Conservation (phyloP, 768 basidiomycete species). For the Paxillus ammoniavirescens region DNA sequence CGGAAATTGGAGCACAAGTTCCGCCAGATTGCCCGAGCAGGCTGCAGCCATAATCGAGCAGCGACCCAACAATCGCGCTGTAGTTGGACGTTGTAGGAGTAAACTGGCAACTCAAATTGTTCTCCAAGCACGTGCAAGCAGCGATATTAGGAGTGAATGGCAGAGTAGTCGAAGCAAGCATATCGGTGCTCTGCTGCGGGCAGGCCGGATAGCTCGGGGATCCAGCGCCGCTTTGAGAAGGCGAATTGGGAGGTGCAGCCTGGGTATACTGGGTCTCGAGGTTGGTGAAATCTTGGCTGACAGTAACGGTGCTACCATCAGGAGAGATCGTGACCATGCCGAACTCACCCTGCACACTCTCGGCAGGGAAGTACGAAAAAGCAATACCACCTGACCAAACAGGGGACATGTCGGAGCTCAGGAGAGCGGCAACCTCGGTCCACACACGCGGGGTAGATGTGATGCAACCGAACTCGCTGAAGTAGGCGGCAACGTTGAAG, state of each 20-base stretch:
- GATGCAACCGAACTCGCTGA: conserved; percentile 86
- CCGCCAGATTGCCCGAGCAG: conserved; percentile 60
- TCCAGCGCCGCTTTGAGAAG: conserved; percentile 55
- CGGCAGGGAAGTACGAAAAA: conserved; percentile 86
- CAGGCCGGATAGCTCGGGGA: conserved; percentile 54
- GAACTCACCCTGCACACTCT: conserved; percentile 69
- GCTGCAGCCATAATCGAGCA: conserved; percentile 66
- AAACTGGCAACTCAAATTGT: conserved; percentile 70
- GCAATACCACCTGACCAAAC: conserved; percentile 90
- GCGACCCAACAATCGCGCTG: conserved; percentile 53
- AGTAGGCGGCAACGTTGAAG: conserved; percentile 83
- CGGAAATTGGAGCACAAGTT: conserved; percentile 67
- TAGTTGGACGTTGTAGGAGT: conserved; percentile 62
- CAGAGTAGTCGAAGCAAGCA: conserved; percentile 64
- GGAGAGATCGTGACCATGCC: conserved; percentile 80
- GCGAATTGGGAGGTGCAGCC: conserved; percentile 61
- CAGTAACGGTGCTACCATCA: conserved; percentile 65
- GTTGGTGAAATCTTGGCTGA: conserved; percentile 63
- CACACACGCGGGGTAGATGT: conserved; percentile 62
- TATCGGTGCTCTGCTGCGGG: conserved; percentile 55
- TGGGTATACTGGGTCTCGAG: conserved; percentile 61
- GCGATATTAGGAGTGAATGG: conserved; percentile 82
- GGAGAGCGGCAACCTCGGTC: conserved; percentile 76
- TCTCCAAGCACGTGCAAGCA: conserved; percentile 76
- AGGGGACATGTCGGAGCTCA: conserved; percentile 67